Conservation (phyloP, 2,329 filamentous ascomycete genomes). For the Diaporthe ampelina region DNA sequence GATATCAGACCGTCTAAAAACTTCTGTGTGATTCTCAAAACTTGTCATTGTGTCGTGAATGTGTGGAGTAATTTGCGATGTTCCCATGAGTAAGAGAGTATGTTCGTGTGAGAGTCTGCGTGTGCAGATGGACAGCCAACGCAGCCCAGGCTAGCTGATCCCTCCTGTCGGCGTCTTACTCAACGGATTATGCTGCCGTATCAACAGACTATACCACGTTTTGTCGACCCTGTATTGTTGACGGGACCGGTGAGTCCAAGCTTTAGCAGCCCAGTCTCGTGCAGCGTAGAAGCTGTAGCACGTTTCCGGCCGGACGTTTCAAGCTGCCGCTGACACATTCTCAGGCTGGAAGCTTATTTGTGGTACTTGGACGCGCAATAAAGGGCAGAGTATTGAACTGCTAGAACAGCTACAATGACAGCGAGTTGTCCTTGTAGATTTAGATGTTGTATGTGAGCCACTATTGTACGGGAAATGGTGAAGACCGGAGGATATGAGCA, state of each 20-base stretch:
- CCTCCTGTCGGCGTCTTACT: too few relatives aligned
- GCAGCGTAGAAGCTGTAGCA: too few relatives aligned
- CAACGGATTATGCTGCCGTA: too few relatives aligned
- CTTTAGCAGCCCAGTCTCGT: too few relatives aligned
- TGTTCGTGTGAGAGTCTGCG: too few relatives aligned
- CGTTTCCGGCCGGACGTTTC: neutral
- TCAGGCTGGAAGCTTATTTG: neutral
- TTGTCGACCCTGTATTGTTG: neutral
- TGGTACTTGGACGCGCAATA: too few relatives aligned
- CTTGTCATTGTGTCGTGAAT: neutral
- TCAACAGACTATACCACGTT: neutral
- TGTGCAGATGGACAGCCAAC: neutral
- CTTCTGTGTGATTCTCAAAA: neutral
- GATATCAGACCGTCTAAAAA: conserved; percentile 7
- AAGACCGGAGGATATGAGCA: neutral
- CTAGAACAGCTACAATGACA: neutral
- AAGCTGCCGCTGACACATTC: neutral
- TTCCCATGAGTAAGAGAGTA: too few relatives aligned
- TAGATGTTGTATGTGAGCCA: neutral
- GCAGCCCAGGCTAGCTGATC: too few relatives aligned
- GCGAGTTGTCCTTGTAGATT: neutral
- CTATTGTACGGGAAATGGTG: neutral
- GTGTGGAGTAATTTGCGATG: neutral
- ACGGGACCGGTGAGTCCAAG: too few relatives aligned
- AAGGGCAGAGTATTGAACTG: neutral